These are phyloP conservation scores for Colletotrichum sp. DNA, from an alignment of 2,329 filamentous ascomycete species.

Conservation along the genomic window DNA sequence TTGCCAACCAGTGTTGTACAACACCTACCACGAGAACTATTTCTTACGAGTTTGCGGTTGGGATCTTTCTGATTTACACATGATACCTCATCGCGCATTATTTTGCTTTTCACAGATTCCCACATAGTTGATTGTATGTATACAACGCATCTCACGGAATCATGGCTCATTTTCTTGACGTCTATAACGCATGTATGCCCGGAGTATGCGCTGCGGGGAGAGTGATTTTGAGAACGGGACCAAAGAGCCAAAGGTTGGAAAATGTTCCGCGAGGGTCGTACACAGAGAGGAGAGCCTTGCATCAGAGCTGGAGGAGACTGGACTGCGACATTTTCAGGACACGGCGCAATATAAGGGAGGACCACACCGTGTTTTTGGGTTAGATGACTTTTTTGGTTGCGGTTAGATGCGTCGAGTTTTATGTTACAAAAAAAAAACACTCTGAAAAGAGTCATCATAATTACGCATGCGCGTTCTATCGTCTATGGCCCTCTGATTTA, in stretches of 20 bases:
- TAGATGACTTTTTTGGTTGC: neutral
- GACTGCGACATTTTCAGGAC: neutral
- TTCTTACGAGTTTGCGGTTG: neutral
- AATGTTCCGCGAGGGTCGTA: neutral
- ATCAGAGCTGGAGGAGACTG: constrained; percentile 5
- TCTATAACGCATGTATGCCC: constrained; percentile 21
- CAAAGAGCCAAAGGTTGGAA: neutral
- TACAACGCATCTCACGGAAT: constrained; percentile 1
- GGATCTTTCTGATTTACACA: constrained; percentile 27
- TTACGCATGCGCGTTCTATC: neutral
- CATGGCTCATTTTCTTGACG: neutral
- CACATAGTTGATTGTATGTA: neutral
- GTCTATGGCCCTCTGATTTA: neutral
- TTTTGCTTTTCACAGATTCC: constrained; percentile 15
- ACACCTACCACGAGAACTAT: neutral
- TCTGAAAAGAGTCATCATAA: neutral
- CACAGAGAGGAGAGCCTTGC: neutral
- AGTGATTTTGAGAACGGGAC: neutral
- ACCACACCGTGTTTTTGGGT: neutral
- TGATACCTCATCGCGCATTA: constrained; percentile 25
- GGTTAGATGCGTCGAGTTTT: neutral
- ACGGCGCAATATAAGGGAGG: neutral
- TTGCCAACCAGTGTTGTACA: neutral
- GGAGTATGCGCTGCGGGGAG: constrained; percentile 21
- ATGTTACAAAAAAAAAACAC: neutral